Percentiles rank a stretch among this genome's conserved stretches.
Conservation (phyloP, 2,329 filamentous ascomycete genomes). For the Pyrenochaeta sp. region DNA sequence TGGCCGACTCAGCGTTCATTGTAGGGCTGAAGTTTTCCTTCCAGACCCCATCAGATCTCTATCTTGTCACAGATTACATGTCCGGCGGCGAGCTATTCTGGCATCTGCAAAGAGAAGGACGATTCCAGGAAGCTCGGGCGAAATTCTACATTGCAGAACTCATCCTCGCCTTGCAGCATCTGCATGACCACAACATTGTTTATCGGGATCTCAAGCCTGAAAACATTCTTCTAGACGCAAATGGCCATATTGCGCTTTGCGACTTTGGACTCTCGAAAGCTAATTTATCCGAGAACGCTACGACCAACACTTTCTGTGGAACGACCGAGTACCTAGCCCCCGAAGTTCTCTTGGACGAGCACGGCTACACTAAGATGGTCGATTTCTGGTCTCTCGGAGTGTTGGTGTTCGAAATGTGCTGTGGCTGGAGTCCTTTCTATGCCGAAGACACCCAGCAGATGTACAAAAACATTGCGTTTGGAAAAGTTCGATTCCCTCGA, state of each 20-base stretch:
- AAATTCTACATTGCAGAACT: constrained; percentile 99
- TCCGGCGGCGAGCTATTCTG: constrained; percentile 98
- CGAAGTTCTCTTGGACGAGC: constrained; percentile 4
- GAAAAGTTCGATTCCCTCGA: constrained; percentile 94
- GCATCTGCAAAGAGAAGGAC: constrained; percentile 96
- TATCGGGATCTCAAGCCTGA: constrained; percentile 98
- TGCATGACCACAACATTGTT: constrained; percentile 96
- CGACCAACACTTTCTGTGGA: constrained; percentile 98
- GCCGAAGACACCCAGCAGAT: constrained; percentile 99
- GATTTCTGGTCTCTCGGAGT: constrained; percentile 99
- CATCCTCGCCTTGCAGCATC: constrained; percentile 91
- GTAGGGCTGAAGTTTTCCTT: constrained; percentile 98
- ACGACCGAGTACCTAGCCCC: constrained; percentile 80
- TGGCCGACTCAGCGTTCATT: constrained; percentile 95
- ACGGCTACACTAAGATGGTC: constrained; percentile 93
- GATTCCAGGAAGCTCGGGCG: constrained; percentile 91
- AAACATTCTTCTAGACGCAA: constrained; percentile 95
- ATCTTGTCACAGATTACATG: constrained; percentile 99
- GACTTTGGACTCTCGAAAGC: constrained; percentile 98
- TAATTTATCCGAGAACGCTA: constrained; percentile 95
- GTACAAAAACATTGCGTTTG: constrained; percentile 99
- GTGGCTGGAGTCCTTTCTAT: constrained; percentile 98
- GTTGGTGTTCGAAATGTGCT: constrained; percentile 99
- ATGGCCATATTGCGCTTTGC: constrained; percentile 96
- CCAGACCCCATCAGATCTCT: constrained; percentile 94